Evolutionary conservation across 1,284 basidiomycete genomes (phyloP), one percentile per base, ranked within the genome.

Genomic region (Marasmius fiardii): DNA sequence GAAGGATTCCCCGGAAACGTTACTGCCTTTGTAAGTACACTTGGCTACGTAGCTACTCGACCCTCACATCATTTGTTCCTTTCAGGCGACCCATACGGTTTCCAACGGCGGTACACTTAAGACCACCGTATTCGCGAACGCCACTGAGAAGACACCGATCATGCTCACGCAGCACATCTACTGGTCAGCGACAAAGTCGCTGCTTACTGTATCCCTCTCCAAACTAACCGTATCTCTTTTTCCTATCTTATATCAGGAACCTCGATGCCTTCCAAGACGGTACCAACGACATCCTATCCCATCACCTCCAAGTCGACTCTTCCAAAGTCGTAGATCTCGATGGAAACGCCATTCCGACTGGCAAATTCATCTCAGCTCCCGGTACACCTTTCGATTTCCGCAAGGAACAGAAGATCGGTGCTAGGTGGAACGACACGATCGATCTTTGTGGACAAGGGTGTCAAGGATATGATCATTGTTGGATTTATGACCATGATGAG

Each of bases 161-260:
- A 82, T 84, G 80, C 65, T 82, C 14, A 83, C 79, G 1, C 79
- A 77, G 63, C 81, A 79, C 65, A 74, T 75, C 48, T 84, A 77
- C 64, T 83, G 79, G 80, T 78, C 52, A 12, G 65, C 37, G 12
- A 4, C 8, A 11, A 28, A 49, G 12, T 21, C 33, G 14, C 26
- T n/a, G n/a, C n/a, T n/a, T n/a, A n/a, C n/a, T n/a, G n/a, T n/a
- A n/a, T n/a, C n/a, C n/a, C n/a, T n/a, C n/a, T n/a, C n/a, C n/a
- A n/a, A n/a, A n/a, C n/a, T n/a, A n/a, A n/a, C n/a, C n/a, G n/a
- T n/a, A n/a, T n/a, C n/a, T n/a, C n/a, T n/a, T n/a, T n/a, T n/a
- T n/a, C n/a, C n/a, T 10, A 24, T 23, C 44, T 26, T 21, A 21
- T 21, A 39, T 12, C 53, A 79, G 77, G 76, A 83, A 84, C 60